Evolutionary conservation across 257 asterid genomes (phyloP), one percentile per base, ranked within the genome.

Genomic region (Nicotiana noctiflora): DNA sequence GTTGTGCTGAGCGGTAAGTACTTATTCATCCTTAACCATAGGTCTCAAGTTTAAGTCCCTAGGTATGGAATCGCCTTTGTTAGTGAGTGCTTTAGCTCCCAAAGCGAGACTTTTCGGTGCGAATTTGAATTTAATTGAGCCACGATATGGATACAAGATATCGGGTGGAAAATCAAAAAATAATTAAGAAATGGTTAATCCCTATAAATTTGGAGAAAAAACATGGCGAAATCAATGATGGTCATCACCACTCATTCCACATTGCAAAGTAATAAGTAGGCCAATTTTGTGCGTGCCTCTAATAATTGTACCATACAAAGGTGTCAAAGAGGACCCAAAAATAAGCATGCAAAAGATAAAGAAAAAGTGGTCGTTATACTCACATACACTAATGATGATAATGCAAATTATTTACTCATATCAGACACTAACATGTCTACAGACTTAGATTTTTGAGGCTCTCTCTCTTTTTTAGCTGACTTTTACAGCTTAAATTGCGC

Each of bases 401-500:
- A 14, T 74, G 13, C 29, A 31, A 64, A 53, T 68, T 46, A 62
- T 53, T 31, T 19, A 10, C 4, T 60, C 31, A 32, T 59, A 75
- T 19, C 79, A 83, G 14, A 72, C 81, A 81, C 67, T 5, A 49
- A 25, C 59, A 27, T 37, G 59, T 15, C 63, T 27, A 29, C 70
- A 1, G 32, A 12, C 77, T 70, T 1, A 12, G 4, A 70, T 6
- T 27, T 49, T 31, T 68, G 7, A 67, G 27, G 27, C 18, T 13
- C 1, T 4, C 34, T 29, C 29, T 56, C 8, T 60, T 23, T 77
- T 34, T 84, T 62, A 75, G 37, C 79, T 21, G 49, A 40, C 51
- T 77, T 76, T 67, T 72, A 77, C 34, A 82, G 81, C 85, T 37
- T 51, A 85, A 82, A 79, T 85, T 82, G 60, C 79, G 83, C 46